These are phyloP conservation scores for Epichloe elymi DNA, from an alignment of 2,329 filamentous ascomycete species.

Conservation along the genomic window DNA sequence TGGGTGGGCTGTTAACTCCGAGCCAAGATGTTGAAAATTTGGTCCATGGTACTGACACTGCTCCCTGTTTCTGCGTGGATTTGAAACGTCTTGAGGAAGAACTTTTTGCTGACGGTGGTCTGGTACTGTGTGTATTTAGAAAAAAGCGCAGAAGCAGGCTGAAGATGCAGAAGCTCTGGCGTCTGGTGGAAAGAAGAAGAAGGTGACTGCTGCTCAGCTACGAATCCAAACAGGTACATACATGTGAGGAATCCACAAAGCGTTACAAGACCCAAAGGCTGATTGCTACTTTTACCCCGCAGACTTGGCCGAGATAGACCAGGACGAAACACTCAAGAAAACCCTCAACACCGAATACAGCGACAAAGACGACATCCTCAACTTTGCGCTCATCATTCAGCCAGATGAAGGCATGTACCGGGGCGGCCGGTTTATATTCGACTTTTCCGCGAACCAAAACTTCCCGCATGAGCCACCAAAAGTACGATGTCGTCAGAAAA, in stretches of 20 bases:
- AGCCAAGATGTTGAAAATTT: constrained; percentile 90
- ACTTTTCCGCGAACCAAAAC: constrained; percentile 83
- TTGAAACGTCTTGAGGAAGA: not conserved
- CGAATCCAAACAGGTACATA: constrained; percentile 82
- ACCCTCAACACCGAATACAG: constrained; percentile 76
- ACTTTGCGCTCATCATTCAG: constrained; percentile 69
- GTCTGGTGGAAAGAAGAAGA: constrained; percentile 81
- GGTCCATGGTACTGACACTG: constrained; percentile 72
- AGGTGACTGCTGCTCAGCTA: constrained; percentile 90
- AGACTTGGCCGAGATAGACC: constrained; percentile 66
- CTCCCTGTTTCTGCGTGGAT: not conserved
- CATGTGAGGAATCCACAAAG: not conserved
- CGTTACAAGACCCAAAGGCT: not conserved
- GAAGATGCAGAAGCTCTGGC: constrained; percentile 65
- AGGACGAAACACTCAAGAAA: constrained; percentile 44
- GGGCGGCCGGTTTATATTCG: constrained; percentile 75
- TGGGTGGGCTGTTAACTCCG: not conserved
- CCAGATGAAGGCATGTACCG: constrained; percentile 86
- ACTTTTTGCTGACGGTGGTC: not conserved
- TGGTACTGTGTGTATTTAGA: constrained; percentile 37
- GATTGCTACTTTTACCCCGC: not conserved
- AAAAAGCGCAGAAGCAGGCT: constrained; percentile 93
- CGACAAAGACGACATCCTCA: constrained; percentile 73
- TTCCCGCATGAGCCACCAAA: constrained; percentile 97
- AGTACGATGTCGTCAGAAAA: constrained; percentile 93